Evolutionary conservation across 108 stramenopile species (phyloP), one percentile per base, ranked within the genome.

Genomic region (Nannochloropsis gaditana): DNA sequence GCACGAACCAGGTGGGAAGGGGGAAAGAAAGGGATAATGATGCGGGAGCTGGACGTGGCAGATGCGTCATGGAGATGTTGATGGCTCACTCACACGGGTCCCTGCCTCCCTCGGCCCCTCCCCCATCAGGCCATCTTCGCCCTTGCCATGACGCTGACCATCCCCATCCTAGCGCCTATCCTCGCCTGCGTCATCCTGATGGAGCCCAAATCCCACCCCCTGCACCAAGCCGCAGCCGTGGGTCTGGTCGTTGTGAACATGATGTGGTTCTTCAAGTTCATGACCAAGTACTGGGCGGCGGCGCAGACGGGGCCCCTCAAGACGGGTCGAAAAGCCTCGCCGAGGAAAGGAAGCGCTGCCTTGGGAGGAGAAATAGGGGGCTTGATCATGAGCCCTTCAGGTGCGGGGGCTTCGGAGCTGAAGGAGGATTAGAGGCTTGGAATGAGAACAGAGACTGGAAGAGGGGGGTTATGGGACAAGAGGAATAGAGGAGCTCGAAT

Each of bases 231-330:
- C 4, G 59, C 59, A n/a, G 59, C 59, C 59, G n/a, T 73, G 4
- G 59, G 59, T n/a, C 59, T 73, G 59, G 59, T 73, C n/a, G 8
- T 73, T n/a, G 59, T 73, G 59, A 73, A 73, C 8, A n/a, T 73
- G n/a, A 73, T 73, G 59, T 73, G 59, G 59, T 73, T 73, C 59
- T 73, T 73, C 59, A 73, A 73, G n/a, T 73, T 73, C 59, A 73
- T 73, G 59, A 73, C 59, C n/a, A 73, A 73, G 8, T 73, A 73
- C 59, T 73, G 59, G 59, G 59, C 59, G 59, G 59, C 59, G 19
- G 59, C 59, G 5, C 59, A 3, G 59, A 15, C 15, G 59, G 15
- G 15, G 59, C 19, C 19, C 59, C 59, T n/a, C 4, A 73, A 73
- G n/a, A 15, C 59, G n/a, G n/a, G 19, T 15, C 19, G 19, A n/a